A percentile compares a stretch with the other conserved stretches of the same genome.
Evolutionary conservation across 2,329 filamentous ascomycete species (phyloP).

Genomic region (Zalaria obscura): DNA sequence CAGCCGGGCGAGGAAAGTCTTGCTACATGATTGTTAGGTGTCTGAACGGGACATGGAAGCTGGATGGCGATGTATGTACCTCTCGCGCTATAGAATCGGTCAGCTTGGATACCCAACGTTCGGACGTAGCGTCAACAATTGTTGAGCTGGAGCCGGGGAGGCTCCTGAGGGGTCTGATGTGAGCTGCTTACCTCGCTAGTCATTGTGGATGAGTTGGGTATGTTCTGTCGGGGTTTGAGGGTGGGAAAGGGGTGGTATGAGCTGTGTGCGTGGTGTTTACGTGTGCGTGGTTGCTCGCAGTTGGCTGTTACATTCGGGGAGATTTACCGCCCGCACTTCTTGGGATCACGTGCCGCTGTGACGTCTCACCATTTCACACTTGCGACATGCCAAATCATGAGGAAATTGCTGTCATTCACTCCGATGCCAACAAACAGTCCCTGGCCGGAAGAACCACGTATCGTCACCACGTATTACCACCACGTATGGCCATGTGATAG

Average conservation of each 20-base stretch:
- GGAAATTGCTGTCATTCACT: too few relatives aligned
- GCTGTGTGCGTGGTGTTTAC: background rate
- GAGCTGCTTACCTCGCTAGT: conserved; percentile 5
- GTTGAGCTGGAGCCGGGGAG: conserved; percentile 5
- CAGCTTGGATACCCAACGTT: background rate
- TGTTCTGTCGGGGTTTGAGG: background rate
- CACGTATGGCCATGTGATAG: too few relatives aligned
- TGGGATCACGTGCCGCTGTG: too few relatives aligned
- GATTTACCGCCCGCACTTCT: too few relatives aligned
- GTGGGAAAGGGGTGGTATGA: background rate
- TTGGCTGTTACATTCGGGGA: too few relatives aligned
- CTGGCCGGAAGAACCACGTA: too few relatives aligned
- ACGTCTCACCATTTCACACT: too few relatives aligned
- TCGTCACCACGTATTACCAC: too few relatives aligned
- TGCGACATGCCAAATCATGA: too few relatives aligned
- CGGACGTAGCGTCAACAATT: conserved; percentile 4
- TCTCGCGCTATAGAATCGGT: conserved; percentile 29
- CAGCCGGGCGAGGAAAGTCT: conserved; percentile 98
- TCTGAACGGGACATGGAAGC: background rate
- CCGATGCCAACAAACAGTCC: too few relatives aligned
- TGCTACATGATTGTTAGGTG: conserved; percentile 46
- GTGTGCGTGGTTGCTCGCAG: background rate
- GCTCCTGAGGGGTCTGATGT: background rate
- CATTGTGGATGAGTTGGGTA: conserved; percentile 3
- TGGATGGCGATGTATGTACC: conserved; percentile 19